Evolutionary conservation across 2,329 filamentous ascomycete genomes (phyloP).

Genomic region (Ascochyta pisi): DNA sequence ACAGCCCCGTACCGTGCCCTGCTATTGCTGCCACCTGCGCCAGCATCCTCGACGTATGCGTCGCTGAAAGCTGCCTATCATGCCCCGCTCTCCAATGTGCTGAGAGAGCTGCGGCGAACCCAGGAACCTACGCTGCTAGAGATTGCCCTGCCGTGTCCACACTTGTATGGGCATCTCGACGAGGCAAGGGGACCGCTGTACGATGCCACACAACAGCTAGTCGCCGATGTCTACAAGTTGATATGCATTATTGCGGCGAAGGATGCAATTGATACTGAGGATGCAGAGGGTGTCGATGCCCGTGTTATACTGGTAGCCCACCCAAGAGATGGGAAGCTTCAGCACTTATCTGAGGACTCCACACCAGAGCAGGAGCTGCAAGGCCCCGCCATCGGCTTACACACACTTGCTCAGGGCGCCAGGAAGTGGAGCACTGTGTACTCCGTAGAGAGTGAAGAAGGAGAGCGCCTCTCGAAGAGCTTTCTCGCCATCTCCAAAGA

Average conservation of each 20-base stretch:
- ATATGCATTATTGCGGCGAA: constrained; percentile 74
- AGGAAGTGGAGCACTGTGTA: constrained; percentile 71
- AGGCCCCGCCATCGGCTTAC: constrained; percentile 60
- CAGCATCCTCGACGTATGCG: constrained; percentile 48
- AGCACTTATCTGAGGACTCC: constrained; percentile 27
- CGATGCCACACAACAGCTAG: constrained; percentile 71
- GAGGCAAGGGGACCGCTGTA: constrained; percentile 66
- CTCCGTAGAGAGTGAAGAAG: constrained; percentile 69
- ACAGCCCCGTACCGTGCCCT: constrained; percentile 38
- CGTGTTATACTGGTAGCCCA: constrained; percentile 77
- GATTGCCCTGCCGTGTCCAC: constrained; percentile 68
- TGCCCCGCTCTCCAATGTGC: constrained; percentile 51
- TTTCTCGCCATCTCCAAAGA: constrained; percentile 48
- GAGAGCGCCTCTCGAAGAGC: constrained; percentile 63
- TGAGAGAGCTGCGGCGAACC: constrained; percentile 48
- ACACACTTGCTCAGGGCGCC: constrained; percentile 55
- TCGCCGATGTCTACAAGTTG: constrained; percentile 80
- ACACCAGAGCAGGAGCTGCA: constrained; percentile 41
- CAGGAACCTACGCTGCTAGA: constrained; percentile 56
- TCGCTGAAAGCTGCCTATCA: constrained; percentile 54
- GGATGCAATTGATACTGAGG: constrained; percentile 67
- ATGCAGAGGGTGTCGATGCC: constrained; percentile 75
- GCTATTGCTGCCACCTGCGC: constrained; percentile 55
- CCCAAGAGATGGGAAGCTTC: constrained; percentile 42
- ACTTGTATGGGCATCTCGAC: constrained; percentile 62